Base-by-base conservation (phyloP, 106 monocot species). In the Allium fistulosum region DNA sequence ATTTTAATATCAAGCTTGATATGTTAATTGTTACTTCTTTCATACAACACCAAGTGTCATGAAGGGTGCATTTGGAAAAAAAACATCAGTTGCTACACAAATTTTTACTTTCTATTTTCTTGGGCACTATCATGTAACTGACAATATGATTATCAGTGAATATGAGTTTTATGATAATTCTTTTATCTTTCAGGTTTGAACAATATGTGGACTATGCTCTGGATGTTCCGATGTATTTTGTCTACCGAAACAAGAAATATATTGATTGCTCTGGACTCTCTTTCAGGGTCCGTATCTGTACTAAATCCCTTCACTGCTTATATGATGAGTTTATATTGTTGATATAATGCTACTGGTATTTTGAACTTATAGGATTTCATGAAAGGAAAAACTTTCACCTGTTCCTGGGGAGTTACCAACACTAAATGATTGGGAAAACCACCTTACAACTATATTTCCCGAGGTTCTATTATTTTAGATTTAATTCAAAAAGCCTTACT, bases 151-250 rank as follows among this genome's bases (percentile, higher is more conserved):
- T 58, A 17, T 69, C 9, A 15, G 60, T 53, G 11, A 47, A 4
- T 15, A 45, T 15, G 10, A 59, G 15, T 64, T 53, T n/a, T 12
- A 15, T 53, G 17, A 57, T 27, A 18, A 16, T 53, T 68, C 62
- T 69, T 46, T 26, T 56, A 49, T 49, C 71, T 66, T 81, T 60
- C 87, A 92, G 97, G 71, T 92, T 99, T 70, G 97, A 99, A 66
- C 81, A 77, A 58, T 99, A 99, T 74, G 92, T 99, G 72, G 97
- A 99, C 10, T 99, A 90, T 81, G 97, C 97, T 9, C 77, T 99
- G 47, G 89, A 99, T 79, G 92, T 99, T 69, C 92, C 97, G 10
- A 99, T 99, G 97, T 99, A 92, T 71, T 92, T 99, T 78, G 89
- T 92, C 53, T 99, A 99, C 64, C 79, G 97, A 49, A 87, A 90